These are phyloP conservation scores for Solanum hybrid DNA, from an alignment of 305 asterid species.

Conservation along the genomic window DNA sequence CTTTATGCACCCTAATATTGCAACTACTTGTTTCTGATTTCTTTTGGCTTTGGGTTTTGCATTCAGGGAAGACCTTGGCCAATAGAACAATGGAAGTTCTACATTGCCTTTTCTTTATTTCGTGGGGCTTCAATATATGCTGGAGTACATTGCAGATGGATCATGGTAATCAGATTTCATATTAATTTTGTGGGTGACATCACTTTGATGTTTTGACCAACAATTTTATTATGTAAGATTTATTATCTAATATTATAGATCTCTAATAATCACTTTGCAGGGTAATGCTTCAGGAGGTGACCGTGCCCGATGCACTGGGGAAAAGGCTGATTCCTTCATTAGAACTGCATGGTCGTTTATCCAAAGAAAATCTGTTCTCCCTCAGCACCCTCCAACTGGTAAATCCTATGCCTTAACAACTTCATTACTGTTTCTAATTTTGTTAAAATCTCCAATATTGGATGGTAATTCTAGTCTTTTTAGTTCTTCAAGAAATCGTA, in stretches of 20 bases:
- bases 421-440: not conserved
- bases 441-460: not conserved
- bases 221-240: not conserved
- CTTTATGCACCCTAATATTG: not conserved
- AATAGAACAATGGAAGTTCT: constrained; percentile 75
- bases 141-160: constrained; percentile 83
- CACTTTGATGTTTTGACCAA: not conserved
- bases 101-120: constrained; percentile 79
- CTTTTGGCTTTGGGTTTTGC: constrained; percentile 11
- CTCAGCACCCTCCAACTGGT: constrained; percentile 65
- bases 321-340: constrained; percentile 53
- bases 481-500: not conserved
- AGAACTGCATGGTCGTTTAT: constrained; percentile 61
- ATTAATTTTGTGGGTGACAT: not conserved
- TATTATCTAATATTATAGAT: not conserved
- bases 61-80: constrained; percentile 91
- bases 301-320: constrained; percentile 67
- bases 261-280: constrained; percentile 29
- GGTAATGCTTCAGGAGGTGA: constrained; percentile 97
- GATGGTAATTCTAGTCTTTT: not conserved
- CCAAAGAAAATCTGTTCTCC: constrained; percentile 58
- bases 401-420: constrained; percentile 8
- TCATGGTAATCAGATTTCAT: constrained; percentile 39
- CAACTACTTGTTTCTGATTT: constrained; percentile 1
- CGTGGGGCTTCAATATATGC: constrained; percentile 89